phyloP scores from a whole-genome alignment of 257 asterid genomes.

The Scutellaria baicalensis region DNA sequence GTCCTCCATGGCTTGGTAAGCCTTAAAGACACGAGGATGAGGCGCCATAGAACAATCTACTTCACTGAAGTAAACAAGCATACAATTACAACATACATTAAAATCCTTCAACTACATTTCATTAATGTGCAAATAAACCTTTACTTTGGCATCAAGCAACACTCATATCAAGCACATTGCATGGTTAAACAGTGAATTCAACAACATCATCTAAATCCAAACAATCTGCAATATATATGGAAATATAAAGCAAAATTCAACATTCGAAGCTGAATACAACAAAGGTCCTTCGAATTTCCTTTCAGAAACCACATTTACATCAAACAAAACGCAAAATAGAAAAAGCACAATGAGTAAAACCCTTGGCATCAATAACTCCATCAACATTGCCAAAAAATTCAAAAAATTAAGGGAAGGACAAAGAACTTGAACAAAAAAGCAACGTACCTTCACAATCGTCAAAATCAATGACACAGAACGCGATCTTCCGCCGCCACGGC shows the following conservation, averaged over 20 bases:
- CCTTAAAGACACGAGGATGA: slow-evolving; percentile 15
- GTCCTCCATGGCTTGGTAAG: slow-evolving; percentile 38
- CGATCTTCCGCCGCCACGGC: neutral
- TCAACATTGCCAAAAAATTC: neutral
- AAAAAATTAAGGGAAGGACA: neutral
- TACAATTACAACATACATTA: neutral
- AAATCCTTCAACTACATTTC: neutral
- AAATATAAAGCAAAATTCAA: neutral
- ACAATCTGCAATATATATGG: neutral
- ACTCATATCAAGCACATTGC: neutral
- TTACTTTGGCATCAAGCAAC: neutral
- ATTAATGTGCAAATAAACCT: neutral
- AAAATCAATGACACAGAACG: neutral
- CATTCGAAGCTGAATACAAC: neutral
- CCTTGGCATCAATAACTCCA: neutral
- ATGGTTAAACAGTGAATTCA: slow-evolving; percentile 2
- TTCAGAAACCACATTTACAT: neutral
- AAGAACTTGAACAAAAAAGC: neutral
- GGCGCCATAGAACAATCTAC: neutral
- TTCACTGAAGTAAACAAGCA: neutral
- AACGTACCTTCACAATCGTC: neutral
- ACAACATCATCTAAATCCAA: neutral
- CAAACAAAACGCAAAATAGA: neutral
- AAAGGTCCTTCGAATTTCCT: neutral
- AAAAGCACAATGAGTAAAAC: neutral